A percentile compares a stretch with the other conserved stretches of the same genome.
These are phyloP conservation scores for Aethionema arabicum DNA, from an alignment of 345 rosid genomes.

Conservation along the genomic window DNA sequence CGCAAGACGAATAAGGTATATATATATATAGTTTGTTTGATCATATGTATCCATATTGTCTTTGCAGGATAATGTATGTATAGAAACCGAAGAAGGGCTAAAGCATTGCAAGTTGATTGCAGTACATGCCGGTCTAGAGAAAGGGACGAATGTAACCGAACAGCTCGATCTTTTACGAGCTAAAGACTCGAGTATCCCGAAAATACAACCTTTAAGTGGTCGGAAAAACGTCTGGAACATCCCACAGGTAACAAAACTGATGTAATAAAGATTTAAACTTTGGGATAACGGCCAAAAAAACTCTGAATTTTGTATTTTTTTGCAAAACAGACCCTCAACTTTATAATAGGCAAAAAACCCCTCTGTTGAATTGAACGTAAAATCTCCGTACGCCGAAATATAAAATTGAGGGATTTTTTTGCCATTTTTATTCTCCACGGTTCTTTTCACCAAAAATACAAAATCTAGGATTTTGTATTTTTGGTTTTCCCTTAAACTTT, in stretches of 20 bases:
- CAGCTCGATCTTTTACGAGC: slow-evolving; percentile 58
- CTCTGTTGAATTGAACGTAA: no score
- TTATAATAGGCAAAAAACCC: no score
- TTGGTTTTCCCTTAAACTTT: no score
- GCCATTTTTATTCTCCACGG: no score
- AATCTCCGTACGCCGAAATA: no score
- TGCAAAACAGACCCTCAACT: no score
- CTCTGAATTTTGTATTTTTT: no score
- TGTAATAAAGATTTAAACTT: not conserved
- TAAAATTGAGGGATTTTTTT: no score
- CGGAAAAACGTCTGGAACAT: slow-evolving; percentile 70
- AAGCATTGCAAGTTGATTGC: slow-evolving; percentile 68
- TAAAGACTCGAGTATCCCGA: slow-evolving; percentile 57
- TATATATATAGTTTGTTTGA: no score
- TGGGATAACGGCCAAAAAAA: not conserved
- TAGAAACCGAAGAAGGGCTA: slow-evolving; percentile 51
- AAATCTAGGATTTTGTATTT: no score
- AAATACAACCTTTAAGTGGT: slow-evolving; percentile 62
- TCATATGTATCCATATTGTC: not conserved
- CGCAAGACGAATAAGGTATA: not conserved
- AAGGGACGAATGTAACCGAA: slow-evolving; percentile 49
- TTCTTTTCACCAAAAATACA: no score
- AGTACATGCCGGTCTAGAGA: slow-evolving; percentile 76
- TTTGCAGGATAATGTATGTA: slow-evolving; percentile 62
- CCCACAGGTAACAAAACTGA: slow-evolving; percentile 53